A percentile compares a stretch with the other conserved stretches of the same genome.
Evolutionary conservation across 305 asterid genomes (phyloP).

Genomic region (Lippia alba): DNA sequence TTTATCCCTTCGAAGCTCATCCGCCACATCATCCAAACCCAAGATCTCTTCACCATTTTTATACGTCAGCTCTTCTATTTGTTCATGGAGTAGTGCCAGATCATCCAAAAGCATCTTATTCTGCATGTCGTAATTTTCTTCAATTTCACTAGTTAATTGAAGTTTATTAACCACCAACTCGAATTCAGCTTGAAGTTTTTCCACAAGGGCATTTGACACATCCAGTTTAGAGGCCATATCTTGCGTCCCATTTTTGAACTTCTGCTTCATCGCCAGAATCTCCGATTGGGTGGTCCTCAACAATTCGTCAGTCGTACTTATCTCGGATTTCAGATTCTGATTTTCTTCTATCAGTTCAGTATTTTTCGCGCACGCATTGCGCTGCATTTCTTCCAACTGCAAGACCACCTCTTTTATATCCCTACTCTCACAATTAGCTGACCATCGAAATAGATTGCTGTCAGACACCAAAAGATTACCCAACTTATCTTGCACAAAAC

Average conservation of each 20-base stretch:
- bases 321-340: constrained; percentile 62
- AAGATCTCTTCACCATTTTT: constrained; percentile 59
- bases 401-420: constrained; percentile 55
- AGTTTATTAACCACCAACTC: constrained; percentile 70
- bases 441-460: constrained; percentile 39
- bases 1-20: constrained; percentile 59
- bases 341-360: constrained; percentile 69
- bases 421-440: constrained; percentile 42
- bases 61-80: constrained; percentile 66
- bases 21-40: constrained; percentile 61
- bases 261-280: constrained; percentile 63
- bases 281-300: constrained; percentile 68
- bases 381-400: constrained; percentile 76
- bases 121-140: constrained; percentile 57
- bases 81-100: constrained; percentile 66
- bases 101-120: constrained; percentile 66
- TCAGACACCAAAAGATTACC: constrained; percentile 54
- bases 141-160: constrained; percentile 59
- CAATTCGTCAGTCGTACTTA: constrained; percentile 55
- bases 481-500: constrained; percentile 61
- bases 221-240: constrained; percentile 58
- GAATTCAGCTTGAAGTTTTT: constrained; percentile 72
- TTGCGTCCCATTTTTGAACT: constrained; percentile 57
- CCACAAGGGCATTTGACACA: constrained; percentile 68
- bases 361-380: constrained; percentile 47